Evolutionary conservation across 1,284 basidiomycete genomes (phyloP).

Genomic region (Caloboletus inedulis): DNA sequence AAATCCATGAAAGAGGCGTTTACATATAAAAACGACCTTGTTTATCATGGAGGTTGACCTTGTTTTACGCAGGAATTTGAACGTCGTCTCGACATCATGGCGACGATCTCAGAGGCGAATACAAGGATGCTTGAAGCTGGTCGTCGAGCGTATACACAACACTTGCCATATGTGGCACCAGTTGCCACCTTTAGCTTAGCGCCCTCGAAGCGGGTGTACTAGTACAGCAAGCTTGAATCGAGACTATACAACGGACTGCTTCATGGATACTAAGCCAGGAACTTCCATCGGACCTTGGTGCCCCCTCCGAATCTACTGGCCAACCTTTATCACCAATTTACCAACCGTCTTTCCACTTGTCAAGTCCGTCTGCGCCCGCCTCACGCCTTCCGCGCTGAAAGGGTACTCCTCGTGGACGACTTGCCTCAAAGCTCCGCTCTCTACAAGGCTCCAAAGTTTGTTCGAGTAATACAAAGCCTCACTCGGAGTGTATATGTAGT

Average conservation of each 20-base stretch:
- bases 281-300: background rate
- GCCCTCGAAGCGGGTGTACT: background rate
- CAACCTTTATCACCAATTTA: slow-evolving; percentile 76
- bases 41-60: slow-evolving; percentile 15
- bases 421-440: slow-evolving; percentile 63
- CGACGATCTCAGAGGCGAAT: slow-evolving; percentile 20
- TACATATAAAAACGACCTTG: slow-evolving; percentile 19
- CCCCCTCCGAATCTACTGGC: slow-evolving; percentile 3
- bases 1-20: slow-evolving; percentile 8
- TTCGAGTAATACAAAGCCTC: slow-evolving; percentile 43
- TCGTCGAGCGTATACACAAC: slow-evolving; percentile 21
- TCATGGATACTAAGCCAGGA: background rate
- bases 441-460: slow-evolving; percentile 66
- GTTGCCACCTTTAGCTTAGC: background rate
- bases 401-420: slow-evolving; percentile 77
- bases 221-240: background rate
- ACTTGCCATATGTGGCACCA: slow-evolving; percentile 16
- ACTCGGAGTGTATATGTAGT: slow-evolving; percentile 46
- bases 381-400: slow-evolving; percentile 79
- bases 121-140: slow-evolving; percentile 28
- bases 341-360: slow-evolving; percentile 76
- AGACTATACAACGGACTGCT: slow-evolving; percentile 5
- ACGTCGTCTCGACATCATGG: slow-evolving; percentile 20
- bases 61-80: slow-evolving; percentile 19
- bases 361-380: slow-evolving; percentile 78